Percentiles rank a stretch among this genome's conserved stretches.
phyloP scores from a whole-genome alignment of 2,329 filamentous ascomycete genomes.

The Tympanopsis confertula region DNA sequence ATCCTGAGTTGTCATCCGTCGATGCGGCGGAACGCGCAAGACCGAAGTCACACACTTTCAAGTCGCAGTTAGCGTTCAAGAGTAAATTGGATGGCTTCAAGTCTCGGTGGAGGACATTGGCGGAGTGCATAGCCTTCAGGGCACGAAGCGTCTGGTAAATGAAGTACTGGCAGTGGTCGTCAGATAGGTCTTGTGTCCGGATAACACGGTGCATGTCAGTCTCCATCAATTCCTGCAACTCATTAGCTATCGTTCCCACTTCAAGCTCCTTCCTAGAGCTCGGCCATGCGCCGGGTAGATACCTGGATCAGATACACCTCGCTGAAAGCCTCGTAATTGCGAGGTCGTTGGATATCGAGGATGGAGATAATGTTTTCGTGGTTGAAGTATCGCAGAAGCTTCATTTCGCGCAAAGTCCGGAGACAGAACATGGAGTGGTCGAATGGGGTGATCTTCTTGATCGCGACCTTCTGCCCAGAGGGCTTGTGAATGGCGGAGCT shows the following conservation, averaged over 20 bases:
- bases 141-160: constrained; percentile 98
- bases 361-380: constrained; percentile 99
- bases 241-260: too few relatives aligned
- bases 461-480: constrained; percentile 94
- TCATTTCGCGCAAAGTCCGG: constrained; percentile 95
- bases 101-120: constrained; percentile 93
- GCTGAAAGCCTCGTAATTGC: constrained; percentile 89
- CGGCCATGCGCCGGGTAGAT: constrained; percentile 8
- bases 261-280: too few relatives aligned
- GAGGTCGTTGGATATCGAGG: constrained; percentile 94
- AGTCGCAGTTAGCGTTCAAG: constrained; percentile 94
- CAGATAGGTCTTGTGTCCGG: constrained; percentile 92
- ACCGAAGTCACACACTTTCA: constrained; percentile 98
- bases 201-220: constrained; percentile 99
- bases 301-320: constrained; percentile 99
- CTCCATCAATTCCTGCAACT: constrained; percentile 82
- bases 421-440: constrained; percentile 99
- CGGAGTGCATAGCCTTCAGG: constrained; percentile 97
- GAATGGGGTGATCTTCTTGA: constrained; percentile 99
- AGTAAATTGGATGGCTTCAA: constrained; percentile 95
- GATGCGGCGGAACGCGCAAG: constrained; percentile 90
- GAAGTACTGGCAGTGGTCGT: constrained; percentile 99
- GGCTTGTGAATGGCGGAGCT: constrained; percentile 97
- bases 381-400: constrained; percentile 96
- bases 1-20: constrained; percentile 98